Evolutionary conservation across 352 stramenopile genomes (phyloP).

Genomic region (Pythium utonaiense): DNA sequence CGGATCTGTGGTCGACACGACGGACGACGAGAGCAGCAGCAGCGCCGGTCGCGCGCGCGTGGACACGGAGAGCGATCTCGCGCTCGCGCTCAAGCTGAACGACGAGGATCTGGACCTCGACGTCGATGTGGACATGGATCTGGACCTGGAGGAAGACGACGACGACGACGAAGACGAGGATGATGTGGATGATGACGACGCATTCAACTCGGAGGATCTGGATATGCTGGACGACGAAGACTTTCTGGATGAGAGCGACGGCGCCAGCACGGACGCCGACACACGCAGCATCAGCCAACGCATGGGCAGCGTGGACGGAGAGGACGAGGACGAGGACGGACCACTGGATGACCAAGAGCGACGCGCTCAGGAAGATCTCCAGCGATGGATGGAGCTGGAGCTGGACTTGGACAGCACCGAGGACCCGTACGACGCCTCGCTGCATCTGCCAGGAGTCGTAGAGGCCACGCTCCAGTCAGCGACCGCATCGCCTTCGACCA

Average conservation of each 20-base stretch:
- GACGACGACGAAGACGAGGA: slow-evolving; percentile 17
- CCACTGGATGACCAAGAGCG: slow-evolving; percentile 10
- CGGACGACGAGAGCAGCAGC: slow-evolving; percentile 23
- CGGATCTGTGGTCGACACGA: slow-evolving; percentile 18
- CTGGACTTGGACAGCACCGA: slow-evolving; percentile 21
- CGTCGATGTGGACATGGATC: slow-evolving; percentile 16
- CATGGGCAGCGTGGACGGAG: slow-evolving; percentile 12
- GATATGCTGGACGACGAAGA: slow-evolving; percentile 17
- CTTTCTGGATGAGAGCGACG: slow-evolving; percentile 16
- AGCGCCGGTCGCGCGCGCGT: background rate
- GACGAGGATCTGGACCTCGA: slow-evolving; percentile 18
- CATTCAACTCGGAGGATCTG: slow-evolving; percentile 18
- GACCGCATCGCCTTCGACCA: background rate
- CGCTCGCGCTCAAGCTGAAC: slow-evolving; percentile 9
- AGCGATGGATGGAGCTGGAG: slow-evolving; percentile 29
- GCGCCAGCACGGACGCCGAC: slow-evolving; percentile 14
- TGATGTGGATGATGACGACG: background rate
- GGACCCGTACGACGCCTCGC: slow-evolving; percentile 24
- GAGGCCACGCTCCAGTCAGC: slow-evolving; percentile 2
- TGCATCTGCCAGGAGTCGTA: slow-evolving; percentile 16
- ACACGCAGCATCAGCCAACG: slow-evolving; percentile 12
- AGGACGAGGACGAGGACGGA: slow-evolving; percentile 15
- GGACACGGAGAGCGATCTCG: slow-evolving; percentile 9
- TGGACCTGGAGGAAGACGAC: background rate
- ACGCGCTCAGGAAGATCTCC: slow-evolving; percentile 18